Conservation (phyloP, 2,329 filamentous ascomycete genomes). For the Aurifilum marmelostoma region DNA sequence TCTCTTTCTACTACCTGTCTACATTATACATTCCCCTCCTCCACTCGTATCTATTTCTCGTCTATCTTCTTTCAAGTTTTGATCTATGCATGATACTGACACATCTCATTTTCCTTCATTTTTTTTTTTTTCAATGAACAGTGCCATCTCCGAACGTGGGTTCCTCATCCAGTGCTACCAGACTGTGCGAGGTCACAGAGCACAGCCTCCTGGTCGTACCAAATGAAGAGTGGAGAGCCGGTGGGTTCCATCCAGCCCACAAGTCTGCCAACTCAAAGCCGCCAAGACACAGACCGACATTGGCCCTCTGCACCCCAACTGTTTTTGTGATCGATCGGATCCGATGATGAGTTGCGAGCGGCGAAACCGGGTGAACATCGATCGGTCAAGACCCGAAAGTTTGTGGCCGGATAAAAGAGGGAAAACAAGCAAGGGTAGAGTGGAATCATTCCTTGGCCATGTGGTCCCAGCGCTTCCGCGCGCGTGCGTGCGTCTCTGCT, state of each 20-base stretch:
- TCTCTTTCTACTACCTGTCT: background rate
- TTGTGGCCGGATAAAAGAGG: background rate
- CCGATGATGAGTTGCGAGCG: background rate
- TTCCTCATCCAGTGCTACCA: conserved; percentile 57
- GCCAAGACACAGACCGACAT: conserved; percentile 11
- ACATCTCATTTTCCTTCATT: no score
- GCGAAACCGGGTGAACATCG: background rate
- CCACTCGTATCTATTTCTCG: background rate
- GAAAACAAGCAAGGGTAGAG: background rate
- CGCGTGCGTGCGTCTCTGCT: no score
- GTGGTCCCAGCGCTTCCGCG: background rate
- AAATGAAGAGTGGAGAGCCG: background rate
- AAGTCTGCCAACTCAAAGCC: background rate
- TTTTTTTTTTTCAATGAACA: conserved; percentile 35
- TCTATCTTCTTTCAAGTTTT: conserved; percentile 29
- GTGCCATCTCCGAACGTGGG: conserved; percentile 56
- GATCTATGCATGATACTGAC: conserved; percentile 37
- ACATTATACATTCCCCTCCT: conserved; percentile 4
- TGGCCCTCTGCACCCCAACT: background rate
- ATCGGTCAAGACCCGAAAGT: background rate
- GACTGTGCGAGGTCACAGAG: conserved; percentile 42
- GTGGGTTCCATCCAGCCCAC: background rate
- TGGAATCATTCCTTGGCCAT: background rate
- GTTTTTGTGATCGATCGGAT: background rate
- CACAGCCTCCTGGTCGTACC: conserved; percentile 7